Conservation (phyloP, 2,329 filamentous ascomycete species). For the Cylindrodendrum hubeiense region DNA sequence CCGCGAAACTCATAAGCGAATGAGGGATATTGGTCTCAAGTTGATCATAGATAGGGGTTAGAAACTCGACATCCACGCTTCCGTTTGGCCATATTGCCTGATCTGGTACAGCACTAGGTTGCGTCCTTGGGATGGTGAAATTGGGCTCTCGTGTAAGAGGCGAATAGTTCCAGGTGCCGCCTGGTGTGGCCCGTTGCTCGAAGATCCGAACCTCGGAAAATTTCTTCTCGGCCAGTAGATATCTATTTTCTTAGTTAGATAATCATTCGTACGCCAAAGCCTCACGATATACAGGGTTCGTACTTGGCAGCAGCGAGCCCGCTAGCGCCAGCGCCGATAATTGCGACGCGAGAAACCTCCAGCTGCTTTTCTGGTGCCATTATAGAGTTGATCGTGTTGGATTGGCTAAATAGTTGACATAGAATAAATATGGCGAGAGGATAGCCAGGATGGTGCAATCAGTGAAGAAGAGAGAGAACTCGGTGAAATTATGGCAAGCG, state of each 20-base stretch:
- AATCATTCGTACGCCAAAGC: too few relatives aligned
- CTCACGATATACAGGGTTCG: not conserved
- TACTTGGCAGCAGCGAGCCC: conserved; percentile 71
- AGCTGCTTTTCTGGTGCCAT: conserved; percentile 41
- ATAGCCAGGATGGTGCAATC: not conserved
- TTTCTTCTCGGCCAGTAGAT: conserved; percentile 71
- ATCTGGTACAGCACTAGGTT: conserved; percentile 50
- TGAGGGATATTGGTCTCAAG: conserved; percentile 84
- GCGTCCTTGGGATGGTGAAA: conserved; percentile 47
- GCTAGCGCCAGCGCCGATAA: conserved; percentile 80
- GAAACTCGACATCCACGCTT: conserved; percentile 61
- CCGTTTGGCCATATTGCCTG: conserved; percentile 55
- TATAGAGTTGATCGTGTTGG: too few relatives aligned
- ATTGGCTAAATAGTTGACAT: too few relatives aligned
- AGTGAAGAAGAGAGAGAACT: not conserved
- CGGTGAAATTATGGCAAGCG: too few relatives aligned
- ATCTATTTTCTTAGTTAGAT: conserved; percentile 59
- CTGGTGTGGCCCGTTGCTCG: conserved; percentile 74
- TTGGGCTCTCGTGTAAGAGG: conserved; percentile 38
- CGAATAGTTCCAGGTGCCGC: conserved; percentile 81
- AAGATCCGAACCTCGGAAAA: conserved; percentile 76
- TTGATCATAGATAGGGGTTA: conserved; percentile 77
- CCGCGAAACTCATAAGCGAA: conserved; percentile 77
- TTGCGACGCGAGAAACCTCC: conserved; percentile 65
- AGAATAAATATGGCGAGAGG: too few relatives aligned